Evolutionary conservation across 2,329 filamentous ascomycete species (phyloP).

Genomic region (Stagonosporopsis tanaceti): DNA sequence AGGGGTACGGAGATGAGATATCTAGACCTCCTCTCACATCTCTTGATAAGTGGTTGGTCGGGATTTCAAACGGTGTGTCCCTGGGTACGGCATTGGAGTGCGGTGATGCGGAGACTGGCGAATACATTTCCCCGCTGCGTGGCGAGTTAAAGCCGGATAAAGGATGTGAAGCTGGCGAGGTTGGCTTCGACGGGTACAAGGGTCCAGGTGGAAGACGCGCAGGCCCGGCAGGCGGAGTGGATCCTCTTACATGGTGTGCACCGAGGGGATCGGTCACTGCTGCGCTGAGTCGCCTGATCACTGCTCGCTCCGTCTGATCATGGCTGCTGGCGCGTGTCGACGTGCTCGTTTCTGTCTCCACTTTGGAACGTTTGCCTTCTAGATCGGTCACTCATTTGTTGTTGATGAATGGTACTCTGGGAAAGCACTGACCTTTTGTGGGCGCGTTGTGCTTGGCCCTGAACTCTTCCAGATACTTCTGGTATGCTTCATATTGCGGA

Average conservation of each 20-base stretch:
- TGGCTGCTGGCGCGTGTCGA: conserved; percentile 44
- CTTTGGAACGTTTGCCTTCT: conserved; percentile 55
- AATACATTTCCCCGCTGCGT: conserved; percentile 43
- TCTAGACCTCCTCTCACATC: conserved; percentile 35
- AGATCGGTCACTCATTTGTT: conserved; percentile 29
- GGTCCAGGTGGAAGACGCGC: conserved; percentile 37
- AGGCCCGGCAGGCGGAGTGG: conserved; percentile 39
- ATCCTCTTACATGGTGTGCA: conserved; percentile 33
- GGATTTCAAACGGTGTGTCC: conserved; percentile 36
- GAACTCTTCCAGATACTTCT: conserved; percentile 78
- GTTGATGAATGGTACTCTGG: background rate
- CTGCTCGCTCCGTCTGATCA: conserved; percentile 39
- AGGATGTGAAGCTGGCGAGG: conserved; percentile 43
- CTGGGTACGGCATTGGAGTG: conserved; percentile 37
- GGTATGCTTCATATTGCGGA: conserved; percentile 71
- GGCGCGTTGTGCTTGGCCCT: conserved; percentile 69
- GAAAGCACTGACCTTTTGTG: conserved; percentile 43
- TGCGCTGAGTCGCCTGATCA: conserved; percentile 39
- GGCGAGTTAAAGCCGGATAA: conserved; percentile 47
- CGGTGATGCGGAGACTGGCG: conserved; percentile 46
- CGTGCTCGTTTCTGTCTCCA: conserved; percentile 50
- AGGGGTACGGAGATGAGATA: conserved; percentile 25
- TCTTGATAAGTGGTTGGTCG: conserved; percentile 27
- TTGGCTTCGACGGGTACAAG: conserved; percentile 40
- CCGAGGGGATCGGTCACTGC: conserved; percentile 32